phyloP scores from a whole-genome alignment of 2,329 filamentous ascomycete species.

The Colletotrichum tabaci region DNA sequence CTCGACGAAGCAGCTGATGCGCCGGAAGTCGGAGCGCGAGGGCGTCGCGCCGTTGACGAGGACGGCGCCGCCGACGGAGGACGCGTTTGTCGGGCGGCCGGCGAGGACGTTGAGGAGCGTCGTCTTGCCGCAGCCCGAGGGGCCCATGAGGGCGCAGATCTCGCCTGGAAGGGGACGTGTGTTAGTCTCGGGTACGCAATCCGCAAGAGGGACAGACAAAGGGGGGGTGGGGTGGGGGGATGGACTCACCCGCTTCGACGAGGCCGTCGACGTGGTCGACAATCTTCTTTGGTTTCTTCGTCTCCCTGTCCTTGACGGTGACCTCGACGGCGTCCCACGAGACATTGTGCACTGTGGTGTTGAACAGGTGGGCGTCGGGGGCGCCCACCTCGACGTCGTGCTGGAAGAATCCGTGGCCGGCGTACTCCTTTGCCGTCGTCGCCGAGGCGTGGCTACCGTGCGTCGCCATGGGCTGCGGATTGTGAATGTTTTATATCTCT shows the following conservation, averaged over 20 bases:
- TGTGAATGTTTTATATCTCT: not conserved
- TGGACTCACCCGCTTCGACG: slow-evolving; percentile 70
- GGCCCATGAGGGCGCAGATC: slow-evolving; percentile 86
- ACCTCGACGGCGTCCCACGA: slow-evolving; percentile 79
- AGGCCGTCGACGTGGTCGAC: slow-evolving; percentile 75
- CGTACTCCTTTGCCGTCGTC: not conserved
- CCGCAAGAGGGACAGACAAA: not conserved
- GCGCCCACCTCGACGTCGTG: slow-evolving; percentile 48
- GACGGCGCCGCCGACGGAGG: slow-evolving; percentile 65
- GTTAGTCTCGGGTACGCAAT: slow-evolving; percentile 14
- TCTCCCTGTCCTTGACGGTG: slow-evolving; percentile 79
- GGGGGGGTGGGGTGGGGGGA: not conserved
- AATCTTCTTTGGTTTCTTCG: slow-evolving; percentile 74
- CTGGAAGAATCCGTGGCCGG: slow-evolving; percentile 10
- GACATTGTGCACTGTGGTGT: slow-evolving; percentile 75
- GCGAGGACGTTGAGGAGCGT: slow-evolving; percentile 87
- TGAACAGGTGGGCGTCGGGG: slow-evolving; percentile 68
- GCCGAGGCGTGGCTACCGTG: not conserved
- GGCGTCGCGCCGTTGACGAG: slow-evolving; percentile 75
- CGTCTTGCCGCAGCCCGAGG: slow-evolving; percentile 82
- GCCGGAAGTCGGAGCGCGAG: slow-evolving; percentile 70
- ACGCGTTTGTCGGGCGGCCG: slow-evolving; percentile 68
- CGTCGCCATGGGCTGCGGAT: slow-evolving; percentile 1
- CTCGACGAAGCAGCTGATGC: slow-evolving; percentile 84
- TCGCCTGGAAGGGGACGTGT: slow-evolving; percentile 63